These are phyloP conservation scores for Corymbia citriodora DNA, from an alignment of 441 rosid species.

Conservation along the genomic window DNA sequence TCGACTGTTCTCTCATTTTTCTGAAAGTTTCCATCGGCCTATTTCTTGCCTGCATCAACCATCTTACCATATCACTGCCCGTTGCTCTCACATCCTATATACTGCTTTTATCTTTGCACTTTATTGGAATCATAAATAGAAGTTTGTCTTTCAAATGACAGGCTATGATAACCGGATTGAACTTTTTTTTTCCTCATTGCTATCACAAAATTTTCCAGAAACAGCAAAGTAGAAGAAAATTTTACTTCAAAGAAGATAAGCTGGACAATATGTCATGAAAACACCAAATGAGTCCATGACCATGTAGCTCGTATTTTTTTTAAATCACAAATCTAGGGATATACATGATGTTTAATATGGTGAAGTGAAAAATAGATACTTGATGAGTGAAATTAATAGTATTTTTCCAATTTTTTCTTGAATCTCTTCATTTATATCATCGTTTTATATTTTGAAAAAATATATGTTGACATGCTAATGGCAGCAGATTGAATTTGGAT, in stretches of 20 bases:
- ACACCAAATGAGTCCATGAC: not conserved
- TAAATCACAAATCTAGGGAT: not conserved
- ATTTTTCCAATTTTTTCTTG: not conserved
- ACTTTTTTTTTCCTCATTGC: not conserved
- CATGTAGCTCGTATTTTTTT: not conserved
- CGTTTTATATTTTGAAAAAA: not conserved
- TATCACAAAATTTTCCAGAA: not conserved
- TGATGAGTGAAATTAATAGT: not conserved
- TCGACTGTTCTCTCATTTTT: conserved; percentile 25
- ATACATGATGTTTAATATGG: not conserved
- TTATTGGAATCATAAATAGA: not conserved
- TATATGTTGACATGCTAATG: not conserved
- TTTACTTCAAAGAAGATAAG: not conserved
- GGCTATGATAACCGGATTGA: not conserved
- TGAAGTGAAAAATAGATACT: not conserved
- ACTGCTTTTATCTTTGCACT: not conserved
- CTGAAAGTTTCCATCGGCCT: conserved; percentile 27
- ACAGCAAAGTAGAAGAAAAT: not conserved
- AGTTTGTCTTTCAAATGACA: not conserved
- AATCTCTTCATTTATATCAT: not conserved
- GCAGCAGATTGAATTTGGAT: not conserved
- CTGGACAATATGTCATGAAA: not conserved
- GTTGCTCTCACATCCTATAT: not conserved
- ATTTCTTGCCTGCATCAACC: conserved; percentile 25
- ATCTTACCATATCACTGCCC: not conserved